These are phyloP conservation scores for Vicia sativa DNA, from an alignment of 306 rosid species.

Conservation along the genomic window DNA sequence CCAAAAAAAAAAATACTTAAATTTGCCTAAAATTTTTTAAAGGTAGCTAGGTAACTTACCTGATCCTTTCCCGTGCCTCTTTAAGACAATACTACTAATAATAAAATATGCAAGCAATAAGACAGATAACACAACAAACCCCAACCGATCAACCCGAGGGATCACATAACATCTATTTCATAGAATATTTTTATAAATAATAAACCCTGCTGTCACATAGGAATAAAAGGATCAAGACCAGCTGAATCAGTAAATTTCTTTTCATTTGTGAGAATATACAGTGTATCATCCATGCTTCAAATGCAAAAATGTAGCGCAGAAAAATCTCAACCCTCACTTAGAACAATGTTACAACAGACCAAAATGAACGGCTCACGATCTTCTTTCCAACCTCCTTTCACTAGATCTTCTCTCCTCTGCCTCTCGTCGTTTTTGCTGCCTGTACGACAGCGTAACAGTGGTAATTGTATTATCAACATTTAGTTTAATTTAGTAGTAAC, in stretches of 20 bases:
- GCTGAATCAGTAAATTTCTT: slow-evolving; percentile 11
- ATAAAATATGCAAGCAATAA: neutral
- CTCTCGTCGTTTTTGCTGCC: slow-evolving; percentile 82
- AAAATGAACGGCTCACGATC: slow-evolving; percentile 57
- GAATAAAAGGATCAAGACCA: neutral
- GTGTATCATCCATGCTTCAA: slow-evolving; percentile 10
- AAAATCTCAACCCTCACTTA: slow-evolving; percentile 12
- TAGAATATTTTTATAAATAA: neutral
- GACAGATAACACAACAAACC: neutral
- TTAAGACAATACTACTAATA: slow-evolving; percentile 3
- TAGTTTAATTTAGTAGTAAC: neutral
- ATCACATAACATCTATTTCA: neutral
- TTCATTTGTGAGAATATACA: slow-evolving; percentile 41
- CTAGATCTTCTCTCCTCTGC: slow-evolving; percentile 88
- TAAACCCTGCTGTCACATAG: neutral
- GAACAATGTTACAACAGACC: slow-evolving; percentile 16
- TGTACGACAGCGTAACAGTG: slow-evolving; percentile 39
- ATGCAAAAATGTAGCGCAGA: slow-evolving; percentile 23
- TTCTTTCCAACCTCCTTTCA: slow-evolving; percentile 72
- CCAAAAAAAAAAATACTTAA: no score
- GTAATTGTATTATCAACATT: slow-evolving; percentile 12
- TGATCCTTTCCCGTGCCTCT: no score
- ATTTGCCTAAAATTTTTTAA: no score
- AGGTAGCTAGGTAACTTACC: no score
- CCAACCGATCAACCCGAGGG: neutral